Percentiles rank a stretch among this genome's conserved stretches.
phyloP scores from a whole-genome alignment of 345 rosid species.

The Kandelia obovata region DNA sequence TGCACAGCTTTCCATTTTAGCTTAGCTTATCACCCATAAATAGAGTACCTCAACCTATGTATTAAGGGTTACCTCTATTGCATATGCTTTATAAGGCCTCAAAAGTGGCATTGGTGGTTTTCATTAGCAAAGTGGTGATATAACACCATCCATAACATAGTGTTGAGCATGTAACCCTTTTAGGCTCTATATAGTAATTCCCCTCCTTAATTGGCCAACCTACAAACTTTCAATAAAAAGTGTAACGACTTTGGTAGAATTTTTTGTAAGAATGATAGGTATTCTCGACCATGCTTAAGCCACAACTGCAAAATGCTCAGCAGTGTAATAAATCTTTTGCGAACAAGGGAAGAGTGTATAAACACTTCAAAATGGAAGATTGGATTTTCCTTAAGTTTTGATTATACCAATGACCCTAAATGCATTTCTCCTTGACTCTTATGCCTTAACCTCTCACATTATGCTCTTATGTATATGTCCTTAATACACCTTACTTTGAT shows the following conservation, averaged over 20 bases:
- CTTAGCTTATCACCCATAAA: background rate
- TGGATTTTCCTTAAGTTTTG: background rate
- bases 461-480: no score
- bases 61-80: background rate
- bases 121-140: background rate
- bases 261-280: background rate
- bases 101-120: background rate
- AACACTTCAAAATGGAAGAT: background rate
- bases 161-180: background rate
- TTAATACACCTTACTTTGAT: no score
- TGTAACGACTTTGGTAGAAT: background rate
- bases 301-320: background rate
- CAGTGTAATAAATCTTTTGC: background rate
- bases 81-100: background rate
- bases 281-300: background rate
- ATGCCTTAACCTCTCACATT: no score
- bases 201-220: background rate
- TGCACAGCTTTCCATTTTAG: background rate
- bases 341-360: background rate
- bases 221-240: fast-evolving
- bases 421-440: no score
- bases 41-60: background rate
- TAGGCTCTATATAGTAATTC: background rate
- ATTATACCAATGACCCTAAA: background rate
- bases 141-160: background rate